Evolutionary conservation across 2,329 filamentous ascomycete species (phyloP).

Genomic region (Ophiocordyceps sinensis): DNA sequence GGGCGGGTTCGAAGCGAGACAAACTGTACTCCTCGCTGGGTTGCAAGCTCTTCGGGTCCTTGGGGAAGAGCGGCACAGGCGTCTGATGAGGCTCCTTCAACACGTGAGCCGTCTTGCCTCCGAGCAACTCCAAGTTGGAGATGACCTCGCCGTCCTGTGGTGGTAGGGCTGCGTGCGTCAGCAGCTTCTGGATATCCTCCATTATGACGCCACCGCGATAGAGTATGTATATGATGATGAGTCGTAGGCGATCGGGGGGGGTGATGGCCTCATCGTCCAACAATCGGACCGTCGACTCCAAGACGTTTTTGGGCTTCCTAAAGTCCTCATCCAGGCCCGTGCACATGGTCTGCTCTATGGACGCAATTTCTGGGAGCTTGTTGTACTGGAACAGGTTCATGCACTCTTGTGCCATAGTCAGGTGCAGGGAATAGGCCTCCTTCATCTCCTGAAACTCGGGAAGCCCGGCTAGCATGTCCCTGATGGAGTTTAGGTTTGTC

Average conservation of each 20-base stretch:
- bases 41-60: slow-evolving; percentile 40
- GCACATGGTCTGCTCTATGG: slow-evolving; percentile 77
- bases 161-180: slow-evolving; percentile 70
- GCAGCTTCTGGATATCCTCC: slow-evolving; percentile 71
- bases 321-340: slow-evolving; percentile 90
- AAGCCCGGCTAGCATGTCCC: slow-evolving; percentile 90
- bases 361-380: slow-evolving; percentile 76
- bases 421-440: slow-evolving; percentile 82
- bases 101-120: slow-evolving; percentile 50
- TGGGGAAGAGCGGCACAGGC: slow-evolving; percentile 54
- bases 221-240: slow-evolving; percentile 74
- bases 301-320: slow-evolving; percentile 77
- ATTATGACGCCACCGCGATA: slow-evolving; percentile 74
- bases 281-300: slow-evolving; percentile 74
- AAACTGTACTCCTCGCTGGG: slow-evolving; percentile 65
- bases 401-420: slow-evolving; percentile 93
- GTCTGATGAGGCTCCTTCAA: slow-evolving; percentile 65
- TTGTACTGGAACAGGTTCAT: slow-evolving; percentile 83
- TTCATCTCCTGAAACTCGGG: slow-evolving; percentile 95
- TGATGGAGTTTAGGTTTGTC: slow-evolving; percentile 76
- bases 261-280: slow-evolving; percentile 69
- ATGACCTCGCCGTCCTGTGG: slow-evolving; percentile 59
- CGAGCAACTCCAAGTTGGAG: slow-evolving; percentile 67
- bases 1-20: slow-evolving; percentile 69
- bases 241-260: slow-evolving; percentile 61